Percentiles rank a stretch among this genome's conserved stretches.
Conservation (phyloP, 1,284 basidiomycete genomes). For the Agaricales sp. region DNA sequence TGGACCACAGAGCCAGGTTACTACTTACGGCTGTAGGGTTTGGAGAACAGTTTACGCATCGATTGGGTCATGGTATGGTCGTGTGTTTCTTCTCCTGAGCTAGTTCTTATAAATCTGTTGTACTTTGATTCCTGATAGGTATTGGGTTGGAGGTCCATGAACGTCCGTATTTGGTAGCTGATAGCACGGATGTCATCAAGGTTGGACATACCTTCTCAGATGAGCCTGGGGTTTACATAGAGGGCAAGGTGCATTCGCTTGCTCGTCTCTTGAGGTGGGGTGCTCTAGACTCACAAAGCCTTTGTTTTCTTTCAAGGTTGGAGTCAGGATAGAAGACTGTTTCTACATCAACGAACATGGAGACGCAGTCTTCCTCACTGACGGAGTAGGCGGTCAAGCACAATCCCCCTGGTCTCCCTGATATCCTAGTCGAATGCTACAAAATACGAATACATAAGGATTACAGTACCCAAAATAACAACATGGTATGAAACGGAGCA, state of each 20-base stretch:
- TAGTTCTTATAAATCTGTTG: constrained; percentile 1
- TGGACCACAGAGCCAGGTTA: constrained; percentile 61
- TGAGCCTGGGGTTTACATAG: constrained; percentile 80
- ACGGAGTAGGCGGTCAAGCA: constrained; percentile 49
- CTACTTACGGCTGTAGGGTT: constrained; percentile 38
- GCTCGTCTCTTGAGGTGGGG: neutral
- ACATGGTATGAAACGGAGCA: too few relatives aligned
- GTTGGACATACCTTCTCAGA: constrained; percentile 71
- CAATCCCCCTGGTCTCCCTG: constrained; percentile 42
- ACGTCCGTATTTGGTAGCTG: constrained; percentile 68
- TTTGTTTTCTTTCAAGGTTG: constrained; percentile 31
- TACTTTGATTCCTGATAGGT: too few relatives aligned
- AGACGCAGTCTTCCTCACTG: constrained; percentile 45
- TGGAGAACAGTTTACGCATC: constrained; percentile 66
- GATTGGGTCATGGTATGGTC: constrained; percentile 73
- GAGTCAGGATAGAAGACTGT: constrained; percentile 76
- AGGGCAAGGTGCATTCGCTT: constrained; percentile 42
- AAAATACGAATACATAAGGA: too few relatives aligned
- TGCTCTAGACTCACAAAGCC: neutral
- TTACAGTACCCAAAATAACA: too few relatives aligned
- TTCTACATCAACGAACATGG: constrained; percentile 58
- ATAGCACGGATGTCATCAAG: constrained; percentile 45
- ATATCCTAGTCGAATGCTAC: too few relatives aligned
- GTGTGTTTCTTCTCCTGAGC: too few relatives aligned
- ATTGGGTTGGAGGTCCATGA: constrained; percentile 82